Evolutionary conservation across 2,329 filamentous ascomycete genomes (phyloP), one percentile per base, ranked within the genome.

Genomic region (Lithohypha guttulata): DNA sequence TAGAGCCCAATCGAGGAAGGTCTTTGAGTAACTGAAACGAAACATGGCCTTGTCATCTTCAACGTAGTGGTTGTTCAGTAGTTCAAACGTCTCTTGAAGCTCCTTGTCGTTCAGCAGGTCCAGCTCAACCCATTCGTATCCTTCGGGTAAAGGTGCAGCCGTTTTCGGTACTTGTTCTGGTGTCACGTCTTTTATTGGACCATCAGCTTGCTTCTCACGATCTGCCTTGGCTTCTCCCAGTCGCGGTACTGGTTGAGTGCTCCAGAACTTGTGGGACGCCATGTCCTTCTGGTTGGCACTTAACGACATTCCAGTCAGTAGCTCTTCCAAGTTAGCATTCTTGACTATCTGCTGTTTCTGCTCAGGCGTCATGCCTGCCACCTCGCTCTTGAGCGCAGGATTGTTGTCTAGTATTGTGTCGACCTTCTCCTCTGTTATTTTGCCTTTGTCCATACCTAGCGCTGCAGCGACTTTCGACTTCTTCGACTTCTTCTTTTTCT

Each of bases 211-310:
- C 25, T 63, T 57, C 47, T 70, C 65, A 43, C 68, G 63, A 36
- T 72, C 65, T 33, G 68, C 63, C 52, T 43, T 68, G 61, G 58
- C 79, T 67, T 69, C 65, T 36, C 67, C 63, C 55, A 96, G 94
- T 55, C 79, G 80, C 35, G 84, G 83, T 43, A 98, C 91, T 1
- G 91, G 91, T 61, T 98, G 91, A 32, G 91, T 98, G 60, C 85
- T 79, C 91, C 91, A 98, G 67, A 98, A 98, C 64, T 93, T 95
- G 71, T 96, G 95, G 42, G 80, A 84, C 5, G 81, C 86, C 85
- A 95, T 94, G 57, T 95, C 87, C 67, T 94, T 95, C 52, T 77
- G 79, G 55, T 93, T 93, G 41, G 82, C 83, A 45, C 75, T 78
- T 6, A 84, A 69, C 11, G 86, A 81, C 45, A 71, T 56, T 25